phyloP scores from a whole-genome alignment of 2,329 filamentous ascomycete genomes.

The Diaporthe humulicola region DNA sequence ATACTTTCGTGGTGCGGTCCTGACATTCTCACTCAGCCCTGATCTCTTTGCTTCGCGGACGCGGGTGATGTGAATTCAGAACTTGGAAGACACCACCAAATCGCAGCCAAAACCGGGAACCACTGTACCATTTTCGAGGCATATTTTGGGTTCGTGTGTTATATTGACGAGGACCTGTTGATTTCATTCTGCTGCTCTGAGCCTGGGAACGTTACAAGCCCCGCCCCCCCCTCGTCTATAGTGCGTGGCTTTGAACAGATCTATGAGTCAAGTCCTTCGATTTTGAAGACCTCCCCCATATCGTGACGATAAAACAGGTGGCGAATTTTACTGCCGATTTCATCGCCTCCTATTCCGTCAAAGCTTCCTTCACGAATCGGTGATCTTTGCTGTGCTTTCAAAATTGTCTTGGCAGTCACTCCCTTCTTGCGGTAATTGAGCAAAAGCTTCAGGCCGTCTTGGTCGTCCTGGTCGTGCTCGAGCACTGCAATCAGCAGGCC shows the following conservation, averaged over 20 bases:
- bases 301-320: not conserved
- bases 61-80: too few species aligned
- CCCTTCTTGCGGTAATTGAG: not conserved
- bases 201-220: too few species aligned
- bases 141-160: too few species aligned
- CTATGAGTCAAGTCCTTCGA: not conserved
- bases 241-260: too few species aligned
- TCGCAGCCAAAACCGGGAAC: too few species aligned
- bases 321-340: not conserved
- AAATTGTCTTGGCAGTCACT: not conserved
- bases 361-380: not conserved
- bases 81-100: too few species aligned
- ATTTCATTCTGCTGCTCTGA: too few species aligned
- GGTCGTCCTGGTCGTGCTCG: not conserved
- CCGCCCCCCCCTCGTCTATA: too few species aligned
- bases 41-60: too few species aligned
- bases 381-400: not conserved
- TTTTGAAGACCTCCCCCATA: not conserved
- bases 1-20: not conserved
- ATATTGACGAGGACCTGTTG: too few species aligned
- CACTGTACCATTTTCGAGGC: too few species aligned
- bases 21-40: not conserved
- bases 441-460: not conserved
- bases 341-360: not conserved
- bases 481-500: not conserved